phyloP scores from a whole-genome alignment of 192 early-diverging fungal genomes.

The Phycomyces blakesleeanus region DNA sequence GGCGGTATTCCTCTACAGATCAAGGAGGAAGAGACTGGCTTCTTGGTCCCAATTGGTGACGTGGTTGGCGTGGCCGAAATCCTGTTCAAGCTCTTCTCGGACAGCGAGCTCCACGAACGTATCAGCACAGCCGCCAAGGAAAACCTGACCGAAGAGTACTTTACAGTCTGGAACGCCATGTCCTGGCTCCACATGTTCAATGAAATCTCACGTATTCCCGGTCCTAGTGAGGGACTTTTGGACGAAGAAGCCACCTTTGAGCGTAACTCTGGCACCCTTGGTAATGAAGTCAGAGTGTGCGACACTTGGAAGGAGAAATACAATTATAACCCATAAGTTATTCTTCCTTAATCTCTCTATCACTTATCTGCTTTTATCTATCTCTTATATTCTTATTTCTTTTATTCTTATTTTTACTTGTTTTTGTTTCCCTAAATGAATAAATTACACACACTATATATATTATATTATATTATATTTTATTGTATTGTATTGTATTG shows the following conservation, averaged over 20 bases:
- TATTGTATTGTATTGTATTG: too few species aligned
- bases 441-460: too few species aligned
- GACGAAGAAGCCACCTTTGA: constrained; percentile 12
- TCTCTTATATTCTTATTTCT: too few species aligned
- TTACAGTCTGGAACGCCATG: constrained; percentile 64
- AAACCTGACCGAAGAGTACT: constrained; percentile 61
- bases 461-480: too few species aligned
- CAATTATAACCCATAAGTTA: background rate
- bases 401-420: too few species aligned
- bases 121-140: constrained; percentile 37
- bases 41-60: constrained; percentile 61
- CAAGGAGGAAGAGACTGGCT: constrained; percentile 61
- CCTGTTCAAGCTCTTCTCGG: constrained; percentile 55
- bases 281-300: constrained; percentile 22
- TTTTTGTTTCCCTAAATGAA: too few species aligned
- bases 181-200: constrained; percentile 74
- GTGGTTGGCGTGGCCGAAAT: constrained; percentile 55
- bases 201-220: constrained; percentile 39
- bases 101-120: constrained; percentile 45
- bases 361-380: too few species aligned
- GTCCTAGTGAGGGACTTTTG: constrained; percentile 14
- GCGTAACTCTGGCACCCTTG: constrained; percentile 14
- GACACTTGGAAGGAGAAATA: constrained; percentile 11
- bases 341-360: too few species aligned
- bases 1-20: constrained; percentile 86